A percentile compares a stretch with the other conserved stretches of the same genome.
Conservation (phyloP, 768 basidiomycete species). For the Sarcomyxa edulis region DNA sequence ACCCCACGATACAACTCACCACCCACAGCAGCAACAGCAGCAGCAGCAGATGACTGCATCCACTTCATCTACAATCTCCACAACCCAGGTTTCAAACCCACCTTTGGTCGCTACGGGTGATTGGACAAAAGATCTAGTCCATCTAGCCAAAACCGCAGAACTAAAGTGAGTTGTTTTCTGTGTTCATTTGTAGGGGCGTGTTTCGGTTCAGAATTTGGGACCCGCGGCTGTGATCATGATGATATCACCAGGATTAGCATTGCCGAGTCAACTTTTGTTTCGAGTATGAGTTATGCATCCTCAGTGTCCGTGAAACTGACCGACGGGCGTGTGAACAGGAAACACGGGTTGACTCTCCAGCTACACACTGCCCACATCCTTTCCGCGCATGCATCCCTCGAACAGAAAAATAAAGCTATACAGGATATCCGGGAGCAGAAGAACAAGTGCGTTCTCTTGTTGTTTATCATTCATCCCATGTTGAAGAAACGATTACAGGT, state of each 20-base stretch:
- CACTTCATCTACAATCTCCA: conserved; percentile 14
- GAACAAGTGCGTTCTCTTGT: conserved; percentile 55
- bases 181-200: conserved; percentile 3
- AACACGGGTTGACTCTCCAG: conserved; percentile 79
- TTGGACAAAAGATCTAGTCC: conserved; percentile 84
- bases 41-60: conserved; percentile 10
- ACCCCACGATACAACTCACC: conserved; percentile 23
- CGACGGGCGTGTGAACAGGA: conserved; percentile 38
- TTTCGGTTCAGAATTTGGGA: neutral
- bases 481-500: conserved; percentile 30
- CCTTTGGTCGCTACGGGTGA: conserved; percentile 78
- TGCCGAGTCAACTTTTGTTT: too few relatives aligned
- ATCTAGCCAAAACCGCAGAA: conserved; percentile 83
- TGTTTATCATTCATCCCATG: neutral
- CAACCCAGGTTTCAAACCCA: conserved; percentile 18
- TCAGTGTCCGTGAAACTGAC: neutral
- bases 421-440: conserved; percentile 82
- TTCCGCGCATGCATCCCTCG: conserved; percentile 74
- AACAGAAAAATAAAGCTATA: conserved; percentile 72
- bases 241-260: too few relatives aligned
- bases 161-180: conserved; percentile 59
- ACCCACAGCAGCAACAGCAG: conserved; percentile 12
- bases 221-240: conserved; percentile 1
- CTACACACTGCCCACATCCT: conserved; percentile 85
- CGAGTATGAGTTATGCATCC: neutral